Evolutionary conservation across 78 protist genomes (phyloP).

Genomic region (Guillardia theta): DNA sequence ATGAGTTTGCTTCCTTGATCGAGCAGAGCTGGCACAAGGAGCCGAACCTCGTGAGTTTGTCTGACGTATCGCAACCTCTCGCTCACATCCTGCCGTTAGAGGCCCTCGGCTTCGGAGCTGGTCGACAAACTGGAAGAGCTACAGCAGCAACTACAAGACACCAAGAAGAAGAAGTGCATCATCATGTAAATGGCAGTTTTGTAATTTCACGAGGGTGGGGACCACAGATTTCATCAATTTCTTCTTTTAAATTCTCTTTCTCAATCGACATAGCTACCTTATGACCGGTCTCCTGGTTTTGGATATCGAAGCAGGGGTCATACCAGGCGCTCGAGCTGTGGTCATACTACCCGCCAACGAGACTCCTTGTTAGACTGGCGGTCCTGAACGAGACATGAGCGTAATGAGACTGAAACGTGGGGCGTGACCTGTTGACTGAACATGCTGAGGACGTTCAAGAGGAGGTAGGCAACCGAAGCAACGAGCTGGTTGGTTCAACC

Average conservation of each 20-base stretch:
- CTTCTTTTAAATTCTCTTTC: background rate
- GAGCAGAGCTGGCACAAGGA: background rate
- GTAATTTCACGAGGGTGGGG: background rate
- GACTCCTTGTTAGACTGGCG: too few relatives aligned
- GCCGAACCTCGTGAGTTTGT: background rate
- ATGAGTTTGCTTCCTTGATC: background rate
- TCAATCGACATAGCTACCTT: background rate
- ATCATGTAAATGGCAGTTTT: background rate
- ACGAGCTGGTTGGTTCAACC: too few relatives aligned
- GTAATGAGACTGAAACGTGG: too few relatives aligned
- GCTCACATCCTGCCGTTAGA: background rate
- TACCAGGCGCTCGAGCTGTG: too few relatives aligned
- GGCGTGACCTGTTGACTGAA: too few relatives aligned
- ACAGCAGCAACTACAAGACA: background rate
- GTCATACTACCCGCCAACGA: too few relatives aligned
- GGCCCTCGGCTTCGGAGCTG: slow-evolving; percentile 7
- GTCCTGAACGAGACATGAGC: too few relatives aligned
- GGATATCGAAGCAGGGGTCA: too few relatives aligned
- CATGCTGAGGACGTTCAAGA: too few relatives aligned
- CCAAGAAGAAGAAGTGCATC: background rate
- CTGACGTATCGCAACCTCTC: background rate
- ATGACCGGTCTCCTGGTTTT: too few relatives aligned
- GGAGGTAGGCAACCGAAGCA: too few relatives aligned
- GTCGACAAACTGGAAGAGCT: background rate
- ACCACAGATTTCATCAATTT: background rate